phyloP scores from a whole-genome alignment of 768 basidiomycete species.

The Rhodotorula babjevae region DNA sequence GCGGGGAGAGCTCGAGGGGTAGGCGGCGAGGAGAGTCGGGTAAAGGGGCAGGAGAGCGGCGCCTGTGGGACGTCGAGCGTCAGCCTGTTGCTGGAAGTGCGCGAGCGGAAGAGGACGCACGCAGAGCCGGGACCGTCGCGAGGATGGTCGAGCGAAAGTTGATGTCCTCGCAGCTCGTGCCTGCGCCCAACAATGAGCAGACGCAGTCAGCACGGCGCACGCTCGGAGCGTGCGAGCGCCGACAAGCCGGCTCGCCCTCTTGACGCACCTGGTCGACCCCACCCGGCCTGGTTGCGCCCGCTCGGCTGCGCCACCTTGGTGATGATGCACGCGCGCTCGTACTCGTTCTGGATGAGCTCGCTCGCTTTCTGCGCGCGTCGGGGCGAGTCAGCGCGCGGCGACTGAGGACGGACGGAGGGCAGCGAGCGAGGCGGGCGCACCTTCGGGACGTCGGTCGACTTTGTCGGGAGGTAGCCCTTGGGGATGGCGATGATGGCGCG shows the following conservation, averaged over 20 bases:
- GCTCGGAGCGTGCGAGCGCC: no score
- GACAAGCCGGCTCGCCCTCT: no score
- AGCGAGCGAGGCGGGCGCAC: neutral
- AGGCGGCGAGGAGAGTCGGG: slow-evolving; percentile 6
- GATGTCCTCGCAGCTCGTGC: neutral
- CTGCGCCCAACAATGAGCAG: neutral
- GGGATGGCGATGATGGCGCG: slow-evolving; percentile 4
- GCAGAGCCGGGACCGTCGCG: slow-evolving; percentile 7
- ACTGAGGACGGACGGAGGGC: neutral
- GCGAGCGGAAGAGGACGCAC: neutral
- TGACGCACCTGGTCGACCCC: slow-evolving; percentile 1
- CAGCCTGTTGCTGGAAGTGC: neutral
- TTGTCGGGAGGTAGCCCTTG: slow-evolving; percentile 14
- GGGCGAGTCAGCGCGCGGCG: no score
- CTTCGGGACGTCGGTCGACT: slow-evolving; percentile 5
- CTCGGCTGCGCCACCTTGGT: slow-evolving; percentile 16
- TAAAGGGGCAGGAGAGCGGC: neutral
- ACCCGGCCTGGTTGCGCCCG: slow-evolving; percentile 9
- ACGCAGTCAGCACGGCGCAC: no score
- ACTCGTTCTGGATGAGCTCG: slow-evolving; percentile 20
- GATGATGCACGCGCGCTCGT: slow-evolving; percentile 15
- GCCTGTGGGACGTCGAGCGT: neutral
- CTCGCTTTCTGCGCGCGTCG: neutral
- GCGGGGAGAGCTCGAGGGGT: neutral
- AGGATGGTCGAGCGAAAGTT: slow-evolving; percentile 20